Percentiles rank a stretch among this genome's conserved stretches.
phyloP scores from a whole-genome alignment of 2,329 filamentous ascomycete genomes.

The Mycosphaerella sp. region DNA sequence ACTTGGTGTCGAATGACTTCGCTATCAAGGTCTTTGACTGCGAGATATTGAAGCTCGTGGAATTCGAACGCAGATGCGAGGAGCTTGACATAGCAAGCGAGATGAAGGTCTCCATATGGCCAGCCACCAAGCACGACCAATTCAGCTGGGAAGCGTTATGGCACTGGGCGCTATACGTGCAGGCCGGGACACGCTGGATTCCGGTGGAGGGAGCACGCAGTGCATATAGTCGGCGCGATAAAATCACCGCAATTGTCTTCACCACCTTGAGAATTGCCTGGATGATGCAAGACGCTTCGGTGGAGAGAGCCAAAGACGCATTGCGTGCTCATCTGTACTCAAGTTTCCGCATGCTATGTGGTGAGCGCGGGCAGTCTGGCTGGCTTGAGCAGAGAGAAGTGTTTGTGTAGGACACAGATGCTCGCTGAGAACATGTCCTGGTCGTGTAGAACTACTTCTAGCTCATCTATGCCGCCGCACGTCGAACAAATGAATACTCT shows the following conservation, averaged over 20 bases:
- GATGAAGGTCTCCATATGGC: slow-evolving; percentile 7
- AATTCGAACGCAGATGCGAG: slow-evolving; percentile 1
- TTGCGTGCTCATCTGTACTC: slow-evolving; percentile 5
- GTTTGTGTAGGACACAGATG: not conserved
- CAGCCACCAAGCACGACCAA: not conserved
- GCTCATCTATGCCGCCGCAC: too few species aligned
- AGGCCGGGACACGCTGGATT: slow-evolving; percentile 3
- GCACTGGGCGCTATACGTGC: slow-evolving; percentile 4
- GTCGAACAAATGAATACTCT: too few species aligned
- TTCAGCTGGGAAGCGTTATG: slow-evolving; percentile 1
- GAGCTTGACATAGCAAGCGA: not conserved
- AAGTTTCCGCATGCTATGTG: slow-evolving; percentile 8
- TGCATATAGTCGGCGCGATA: slow-evolving; percentile 1
- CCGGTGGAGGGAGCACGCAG: not conserved
- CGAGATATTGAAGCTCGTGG: not conserved
- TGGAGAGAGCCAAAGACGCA: slow-evolving; percentile 1
- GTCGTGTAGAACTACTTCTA: too few species aligned
- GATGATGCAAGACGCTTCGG: slow-evolving; percentile 9
- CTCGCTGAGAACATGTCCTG: not conserved
- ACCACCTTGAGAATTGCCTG: slow-evolving; percentile 6
- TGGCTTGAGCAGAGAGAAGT: slow-evolving; percentile 8
- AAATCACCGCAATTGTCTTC: slow-evolving; percentile 1
- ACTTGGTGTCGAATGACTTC: slow-evolving; percentile 5
- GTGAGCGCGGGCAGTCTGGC: slow-evolving; percentile 1
- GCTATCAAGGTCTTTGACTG: slow-evolving; percentile 6